Evolutionary conservation across 1,139 yeast genomes (phyloP), one percentile per base, ranked within the genome.

Genomic region (Nakaseomyces sp.): DNA sequence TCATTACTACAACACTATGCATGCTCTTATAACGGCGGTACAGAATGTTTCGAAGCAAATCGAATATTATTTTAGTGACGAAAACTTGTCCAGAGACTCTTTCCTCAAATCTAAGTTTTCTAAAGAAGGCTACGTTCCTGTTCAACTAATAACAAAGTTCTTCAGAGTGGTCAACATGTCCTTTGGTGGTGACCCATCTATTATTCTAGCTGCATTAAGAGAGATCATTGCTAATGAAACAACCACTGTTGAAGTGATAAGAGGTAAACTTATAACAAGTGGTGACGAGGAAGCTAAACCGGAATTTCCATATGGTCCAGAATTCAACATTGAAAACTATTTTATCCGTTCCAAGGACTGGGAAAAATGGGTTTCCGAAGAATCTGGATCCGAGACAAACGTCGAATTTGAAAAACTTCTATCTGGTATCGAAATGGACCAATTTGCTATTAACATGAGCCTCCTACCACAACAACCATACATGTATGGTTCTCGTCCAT

Each of bases 31-130:
- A 38, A 49, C 54, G 46, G 61, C 64, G 69, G 60, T 72, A 72
- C 52, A 56, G 40, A 59, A 54, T 41, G 53, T 58, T 30, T 62
- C 62, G 22, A 76, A 74, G 54, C 96, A 88, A 70, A 70, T 88
- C 47, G 91, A 86, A 61, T 91, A 89, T 69, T 91, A 91, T 65
- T 83, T 91, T 65, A 81, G 93, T 22, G 73, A 81, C 45, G 95
- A 88, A 57, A 91, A 91, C 66, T 73, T 91, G 64, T 42, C 47
- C 13, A 50, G 52, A 32, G 61, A 57, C 45, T 44, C 46, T 9
- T 57, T 50, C 31, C 44, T 57, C 47, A 52, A 51, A 41, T 51
- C 58, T 10, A 54, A 53, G 29, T 47, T 57, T 32, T 15, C 37
- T 3, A 30, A 42, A 12, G 53, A 54, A n/a, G 61, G 61, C 3